A percentile compares a stretch with the other conserved stretches of the same genome.
phyloP scores from a whole-genome alignment of 2,329 filamentous ascomycete genomes.

The Pseudocercospora crystallina region DNA sequence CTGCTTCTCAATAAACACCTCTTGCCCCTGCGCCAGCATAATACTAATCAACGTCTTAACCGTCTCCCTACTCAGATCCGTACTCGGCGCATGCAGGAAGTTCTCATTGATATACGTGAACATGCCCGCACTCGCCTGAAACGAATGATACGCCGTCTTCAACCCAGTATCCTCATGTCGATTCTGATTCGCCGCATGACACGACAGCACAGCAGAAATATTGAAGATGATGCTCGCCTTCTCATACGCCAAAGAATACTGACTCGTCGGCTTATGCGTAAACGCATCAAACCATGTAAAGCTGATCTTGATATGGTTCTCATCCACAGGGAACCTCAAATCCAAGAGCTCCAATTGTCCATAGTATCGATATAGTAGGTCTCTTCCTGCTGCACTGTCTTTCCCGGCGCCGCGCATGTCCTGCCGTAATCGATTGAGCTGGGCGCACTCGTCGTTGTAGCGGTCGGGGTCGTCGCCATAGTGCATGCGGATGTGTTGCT shows the following conservation, averaged over 20 bases:
- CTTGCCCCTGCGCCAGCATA: conserved; percentile 93
- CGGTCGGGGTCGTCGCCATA: conserved; percentile 97
- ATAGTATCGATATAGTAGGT: conserved; percentile 95
- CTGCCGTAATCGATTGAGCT: conserved; percentile 90
- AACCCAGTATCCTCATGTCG: conserved; percentile 87
- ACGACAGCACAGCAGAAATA: conserved; percentile 94
- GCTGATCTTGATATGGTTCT: conserved; percentile 98
- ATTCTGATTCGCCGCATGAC: conserved; percentile 90
- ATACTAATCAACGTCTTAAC: conserved; percentile 92
- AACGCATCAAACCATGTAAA: conserved; percentile 99
- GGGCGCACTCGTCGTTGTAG: conserved; percentile 92
- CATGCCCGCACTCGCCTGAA: conserved; percentile 98
- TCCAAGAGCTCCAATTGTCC: conserved; percentile 94
- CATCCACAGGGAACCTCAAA: conserved; percentile 91
- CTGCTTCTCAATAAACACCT: conserved; percentile 97
- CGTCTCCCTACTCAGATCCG: conserved; percentile 92
- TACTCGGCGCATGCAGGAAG: conserved; percentile 93
- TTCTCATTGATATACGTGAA: conserved; percentile 99
- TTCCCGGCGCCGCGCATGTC: conserved; percentile 98
- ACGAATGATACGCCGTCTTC: conserved; percentile 96
- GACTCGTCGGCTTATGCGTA: conserved; percentile 93
- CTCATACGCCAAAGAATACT: conserved; percentile 95
- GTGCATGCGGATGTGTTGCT: conserved; percentile 86
- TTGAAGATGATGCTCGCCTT: conserved; percentile 99
- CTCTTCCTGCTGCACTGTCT: conserved; percentile 89